Evolutionary conservation across 208 protist genomes (phyloP).

Genomic region (Tritrichomonas foetus): DNA sequence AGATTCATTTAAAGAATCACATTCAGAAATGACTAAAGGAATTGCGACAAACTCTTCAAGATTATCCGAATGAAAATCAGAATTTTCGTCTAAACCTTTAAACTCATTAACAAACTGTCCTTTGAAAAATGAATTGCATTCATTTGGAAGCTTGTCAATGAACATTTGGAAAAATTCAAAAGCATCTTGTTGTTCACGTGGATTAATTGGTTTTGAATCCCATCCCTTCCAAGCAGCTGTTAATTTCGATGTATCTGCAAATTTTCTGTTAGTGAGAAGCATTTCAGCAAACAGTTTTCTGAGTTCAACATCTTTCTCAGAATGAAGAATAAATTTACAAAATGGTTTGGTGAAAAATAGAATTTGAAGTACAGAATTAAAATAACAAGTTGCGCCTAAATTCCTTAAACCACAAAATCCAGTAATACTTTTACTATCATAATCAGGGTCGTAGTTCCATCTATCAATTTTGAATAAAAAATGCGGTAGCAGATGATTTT

Average conservation of each 20-base stretch:
- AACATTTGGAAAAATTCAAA: background rate
- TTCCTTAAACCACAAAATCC: background rate
- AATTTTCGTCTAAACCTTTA: no score
- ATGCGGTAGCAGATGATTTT: no score
- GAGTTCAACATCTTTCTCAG: background rate
- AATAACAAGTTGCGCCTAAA: conserved; percentile 24
- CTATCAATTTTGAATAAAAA: no score
- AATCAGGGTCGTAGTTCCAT: no score
- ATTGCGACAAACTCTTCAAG: no score
- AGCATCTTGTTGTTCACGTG: conserved; percentile 8
- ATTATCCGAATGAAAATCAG: no score
- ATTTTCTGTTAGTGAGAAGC: background rate
- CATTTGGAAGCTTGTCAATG: background rate
- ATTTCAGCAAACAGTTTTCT: background rate
- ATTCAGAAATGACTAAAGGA: no score
- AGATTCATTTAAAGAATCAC: no score
- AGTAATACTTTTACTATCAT: background rate
- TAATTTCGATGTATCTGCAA: background rate
- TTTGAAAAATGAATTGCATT: no score
- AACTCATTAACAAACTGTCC: no score
- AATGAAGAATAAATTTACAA: background rate
- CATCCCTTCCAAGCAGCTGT: background rate
- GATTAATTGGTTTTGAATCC: background rate
- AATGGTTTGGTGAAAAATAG: background rate
- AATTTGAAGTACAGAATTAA: background rate